A percentile compares a stretch with the other conserved stretches of the same genome.
Conservation (phyloP, 257 asterid genomes). For the Mentha longifolia region DNA sequence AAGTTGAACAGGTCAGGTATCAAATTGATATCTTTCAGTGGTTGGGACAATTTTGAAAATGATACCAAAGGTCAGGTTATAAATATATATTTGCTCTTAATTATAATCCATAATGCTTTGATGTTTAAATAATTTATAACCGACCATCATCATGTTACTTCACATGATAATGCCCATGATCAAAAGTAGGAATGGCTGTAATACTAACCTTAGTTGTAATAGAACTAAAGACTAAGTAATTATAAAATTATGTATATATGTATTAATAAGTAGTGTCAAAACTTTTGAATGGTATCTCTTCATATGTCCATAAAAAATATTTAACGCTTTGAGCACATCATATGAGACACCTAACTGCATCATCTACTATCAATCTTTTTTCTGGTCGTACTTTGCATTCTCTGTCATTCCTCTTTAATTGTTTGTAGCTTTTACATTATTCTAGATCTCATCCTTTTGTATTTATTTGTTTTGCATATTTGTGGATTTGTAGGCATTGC, state of each 20-base stretch:
- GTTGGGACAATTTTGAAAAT: too few relatives aligned
- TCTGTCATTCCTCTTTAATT: slow-evolving; percentile 15
- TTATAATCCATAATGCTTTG: too few relatives aligned
- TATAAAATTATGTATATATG: slow-evolving; percentile 10
- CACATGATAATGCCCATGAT: neutral
- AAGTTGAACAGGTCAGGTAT: too few relatives aligned
- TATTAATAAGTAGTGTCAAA: slow-evolving; percentile 16
- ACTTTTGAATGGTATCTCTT: neutral
- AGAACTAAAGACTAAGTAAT: slow-evolving; percentile 10
- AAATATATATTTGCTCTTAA: too few relatives aligned
- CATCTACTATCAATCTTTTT: neutral
- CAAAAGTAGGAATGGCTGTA: neutral
- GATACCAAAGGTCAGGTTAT: too few relatives aligned
- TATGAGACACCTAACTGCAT: neutral
- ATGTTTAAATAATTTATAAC: too few relatives aligned
- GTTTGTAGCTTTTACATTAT: slow-evolving; percentile 11
- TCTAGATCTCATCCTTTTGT: neutral
- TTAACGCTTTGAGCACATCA: neutral
- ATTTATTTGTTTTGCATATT: slow-evolving; percentile 13
- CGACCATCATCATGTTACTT: neutral
- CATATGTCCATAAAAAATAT: neutral
- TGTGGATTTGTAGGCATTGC: slow-evolving; percentile 64
- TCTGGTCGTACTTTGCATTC: slow-evolving; percentile 4
- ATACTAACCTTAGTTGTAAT: slow-evolving; percentile 6
- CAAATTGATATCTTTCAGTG: too few relatives aligned